These are phyloP conservation scores for Sugiyamaella novakii DNA, from an alignment of 1,139 yeast species.

Conservation along the genomic window DNA sequence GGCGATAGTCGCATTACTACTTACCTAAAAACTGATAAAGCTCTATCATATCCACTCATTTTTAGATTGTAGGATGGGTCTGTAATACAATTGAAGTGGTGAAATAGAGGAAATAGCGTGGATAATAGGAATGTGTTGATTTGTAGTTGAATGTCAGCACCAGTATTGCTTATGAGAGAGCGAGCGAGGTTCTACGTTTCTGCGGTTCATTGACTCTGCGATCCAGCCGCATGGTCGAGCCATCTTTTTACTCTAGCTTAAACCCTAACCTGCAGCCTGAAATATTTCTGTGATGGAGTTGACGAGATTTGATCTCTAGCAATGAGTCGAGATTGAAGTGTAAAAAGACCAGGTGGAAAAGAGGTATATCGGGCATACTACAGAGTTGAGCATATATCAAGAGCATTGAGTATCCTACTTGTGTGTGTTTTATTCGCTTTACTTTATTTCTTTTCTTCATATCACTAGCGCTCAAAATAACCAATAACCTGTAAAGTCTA, in stretches of 20 bases:
- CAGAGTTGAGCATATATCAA: no score
- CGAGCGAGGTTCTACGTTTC: no score
- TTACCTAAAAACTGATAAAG: conserved; percentile 93
- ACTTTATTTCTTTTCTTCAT: no score
- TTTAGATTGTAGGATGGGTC: no score
- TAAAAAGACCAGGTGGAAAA: not conserved
- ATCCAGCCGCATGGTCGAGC: conserved; percentile 4
- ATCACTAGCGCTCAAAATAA: not conserved
- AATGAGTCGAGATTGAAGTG: not conserved
- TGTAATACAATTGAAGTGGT: conserved; percentile 6
- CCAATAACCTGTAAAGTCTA: not conserved
- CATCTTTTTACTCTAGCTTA: not conserved
- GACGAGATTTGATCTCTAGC: no score
- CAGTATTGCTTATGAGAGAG: no score
- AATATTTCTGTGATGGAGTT: no score
- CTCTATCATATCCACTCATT: conserved; percentile 99
- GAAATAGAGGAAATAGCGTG: not conserved
- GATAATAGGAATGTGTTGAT: not conserved
- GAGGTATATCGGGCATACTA: not conserved
- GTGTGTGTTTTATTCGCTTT: no score
- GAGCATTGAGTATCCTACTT: no score
- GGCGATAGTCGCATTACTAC: conserved; percentile 39
- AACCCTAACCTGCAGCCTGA: not conserved
- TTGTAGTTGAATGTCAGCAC: not conserved
- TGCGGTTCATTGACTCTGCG: not conserved